phyloP scores from a whole-genome alignment of 768 basidiomycete genomes.

The Lepiota brunneoincarnata region DNA sequence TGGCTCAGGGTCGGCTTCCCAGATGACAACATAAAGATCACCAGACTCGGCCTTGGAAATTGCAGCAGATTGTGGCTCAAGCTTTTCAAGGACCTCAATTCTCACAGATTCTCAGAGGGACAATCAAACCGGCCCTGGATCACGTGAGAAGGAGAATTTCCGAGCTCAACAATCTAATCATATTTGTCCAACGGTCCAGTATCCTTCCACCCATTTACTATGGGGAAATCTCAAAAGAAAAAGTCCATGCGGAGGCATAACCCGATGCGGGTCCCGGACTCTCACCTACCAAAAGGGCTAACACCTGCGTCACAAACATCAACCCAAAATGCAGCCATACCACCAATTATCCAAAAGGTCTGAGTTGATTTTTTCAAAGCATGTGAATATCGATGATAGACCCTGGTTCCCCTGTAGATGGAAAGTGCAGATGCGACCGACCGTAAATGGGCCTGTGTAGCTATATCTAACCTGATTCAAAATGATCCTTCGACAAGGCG shows the following conservation, averaged over 20 bases:
- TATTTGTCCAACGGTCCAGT: background rate
- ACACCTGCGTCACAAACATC: conserved; percentile 70
- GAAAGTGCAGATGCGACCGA: conserved; percentile 73
- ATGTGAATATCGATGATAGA: conserved; percentile 9
- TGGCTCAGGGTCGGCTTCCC: too few relatives aligned
- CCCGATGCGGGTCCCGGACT: conserved; percentile 90
- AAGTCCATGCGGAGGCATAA: conserved; percentile 84
- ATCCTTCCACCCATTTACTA: conserved; percentile 25
- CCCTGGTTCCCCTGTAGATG: conserved; percentile 45
- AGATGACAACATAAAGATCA: too few relatives aligned
- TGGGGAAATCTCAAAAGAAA: conserved; percentile 96
- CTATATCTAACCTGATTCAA: conserved; percentile 92
- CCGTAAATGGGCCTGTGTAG: conserved; percentile 94
- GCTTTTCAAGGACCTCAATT: too few relatives aligned
- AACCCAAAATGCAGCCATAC: conserved; percentile 72
- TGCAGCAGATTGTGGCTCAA: too few relatives aligned
- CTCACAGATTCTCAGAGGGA: too few relatives aligned
- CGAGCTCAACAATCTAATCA: background rate
- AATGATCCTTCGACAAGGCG: conserved; percentile 92
- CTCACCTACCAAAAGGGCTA: conserved; percentile 83
- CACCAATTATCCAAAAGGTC: conserved; percentile 92
- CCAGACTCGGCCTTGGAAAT: too few relatives aligned
- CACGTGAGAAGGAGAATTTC: background rate
- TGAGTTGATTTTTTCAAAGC: background rate
- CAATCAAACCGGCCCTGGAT: too few relatives aligned